Base-by-base conservation (phyloP, 129 eudicot genomes). In the Mikania micrantha region DNA sequence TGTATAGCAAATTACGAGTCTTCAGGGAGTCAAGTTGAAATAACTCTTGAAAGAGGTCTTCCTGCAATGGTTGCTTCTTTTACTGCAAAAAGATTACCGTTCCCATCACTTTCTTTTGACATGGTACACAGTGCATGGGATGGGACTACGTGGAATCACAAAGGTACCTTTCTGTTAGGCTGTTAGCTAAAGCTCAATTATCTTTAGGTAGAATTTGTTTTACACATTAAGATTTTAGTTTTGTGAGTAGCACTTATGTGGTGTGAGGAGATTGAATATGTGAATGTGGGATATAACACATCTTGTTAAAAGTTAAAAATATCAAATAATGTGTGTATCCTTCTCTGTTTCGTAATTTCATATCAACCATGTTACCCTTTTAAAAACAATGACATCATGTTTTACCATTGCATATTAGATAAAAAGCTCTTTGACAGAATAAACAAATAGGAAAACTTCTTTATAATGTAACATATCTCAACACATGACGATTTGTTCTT, bases 21-120 rank as follows among this genome's bases (percentile, higher is more conserved):
- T 81, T 94, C 99, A 29, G 99, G 99, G 69, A 94, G 99, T 85
- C 99, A 94, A 83, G 99, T 90, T 31, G 95, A 94, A 71, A 84
- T 94, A 52, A 94, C 97, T 48, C 90, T 87, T 24, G 99, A 94
- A 81, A 89, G 99, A 76, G 99, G 99, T 70, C 95, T 94, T 63
- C 99, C 99, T 19, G 99, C 97, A 34, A 85, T 94, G 88, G 84
- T 90, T 40, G 99, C 87, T 72, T 94, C 99, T 35, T 83, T 94
- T 69, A 79, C 83, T 64, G 78, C 93, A 20, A 87, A 85, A 70
- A 90, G 81, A 73, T 65, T 94, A 64, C 99, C 99, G 35, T 90
- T 80, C 84, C 90, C 99, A 19, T 87, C 95, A 28, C 93, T 94
- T 40, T 87, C 99, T 7, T 94, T 82, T 69, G 99, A 94, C 76